Base-by-base conservation (phyloP, 148 eudicot genomes). In the Spergularia marina region DNA sequence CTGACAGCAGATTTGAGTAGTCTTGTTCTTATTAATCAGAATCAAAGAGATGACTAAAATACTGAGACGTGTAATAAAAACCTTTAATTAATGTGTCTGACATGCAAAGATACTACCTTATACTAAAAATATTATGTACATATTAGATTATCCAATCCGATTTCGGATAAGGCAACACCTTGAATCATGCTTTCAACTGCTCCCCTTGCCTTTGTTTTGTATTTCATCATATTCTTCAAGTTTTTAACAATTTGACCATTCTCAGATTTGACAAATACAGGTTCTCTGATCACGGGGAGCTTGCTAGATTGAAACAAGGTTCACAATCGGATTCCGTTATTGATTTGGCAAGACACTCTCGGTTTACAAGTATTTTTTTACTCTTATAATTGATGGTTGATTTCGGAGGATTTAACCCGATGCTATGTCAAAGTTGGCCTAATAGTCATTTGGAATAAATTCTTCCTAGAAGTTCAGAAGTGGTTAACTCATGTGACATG, bases 181-280 rank as follows among this genome's bases (percentile, higher is more conserved):
- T 75, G 55, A 66, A 57, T 76, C 44, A 76, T 76, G 34, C 54
- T 34, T 51, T 20, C 67, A 75, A 67, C 78, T 55, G 14, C 64
- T 75, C 54, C 61, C 54, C 6, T 67, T 67, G 59, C 68, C 20
- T 41, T 53, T 71, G 13, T 70, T 30, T 2, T 23, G 20, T 34
- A 18, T 53, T 65, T 17, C 4, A 30, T 4, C 40, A 25, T 30
- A 30, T 54, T 30, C 16, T 17, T 64, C 66, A 73, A 60, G 39
- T 34, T 73, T 73, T 68, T n/a, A 5, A 59, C 49, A 25, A 15
- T 74, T 68, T 41, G 54, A 68, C 64, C 64, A 20, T 59, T 23
- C 25, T 58, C 12, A 53, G 56, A 53, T 53, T 14, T 53, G 5
- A 10, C 36, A 30, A 30, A 30, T 30, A 30, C 36, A 30, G 36